phyloP scores from a whole-genome alignment of 2,329 filamentous ascomycete species.

The Penicillium concentricum region DNA sequence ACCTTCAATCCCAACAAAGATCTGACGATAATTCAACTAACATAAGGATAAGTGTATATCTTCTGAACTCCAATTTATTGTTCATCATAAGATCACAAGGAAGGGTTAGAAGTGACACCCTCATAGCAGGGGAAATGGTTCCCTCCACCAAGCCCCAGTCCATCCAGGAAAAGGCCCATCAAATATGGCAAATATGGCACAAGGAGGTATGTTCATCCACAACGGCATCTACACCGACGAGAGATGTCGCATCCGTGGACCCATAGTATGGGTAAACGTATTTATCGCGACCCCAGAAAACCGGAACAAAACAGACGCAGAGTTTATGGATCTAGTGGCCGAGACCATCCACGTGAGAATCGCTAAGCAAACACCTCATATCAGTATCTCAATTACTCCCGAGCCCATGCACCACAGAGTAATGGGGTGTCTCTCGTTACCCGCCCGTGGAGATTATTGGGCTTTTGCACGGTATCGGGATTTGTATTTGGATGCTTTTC shows the following conservation, averaged over 20 bases:
- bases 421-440: neutral
- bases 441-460: neutral
- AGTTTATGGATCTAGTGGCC: neutral
- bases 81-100: neutral
- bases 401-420: constrained; percentile 1
- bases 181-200: neutral
- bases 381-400: neutral
- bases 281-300: neutral
- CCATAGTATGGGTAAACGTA: constrained; percentile 1
- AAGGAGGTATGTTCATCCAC: neutral
- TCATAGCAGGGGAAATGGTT: neutral
- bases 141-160: too few species aligned
- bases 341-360: neutral
- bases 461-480: neutral
- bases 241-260: neutral
- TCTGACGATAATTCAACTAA: neutral
- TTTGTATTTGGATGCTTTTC: neutral
- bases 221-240: neutral
- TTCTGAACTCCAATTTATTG: neutral
- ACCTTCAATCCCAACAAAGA: neutral
- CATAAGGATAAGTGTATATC: neutral
- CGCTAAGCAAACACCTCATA: neutral
- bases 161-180: neutral
- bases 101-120: too few species aligned
- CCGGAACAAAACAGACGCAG: neutral